Conservation (phyloP, 306 rosid genomes). For the Purshia tridentata region DNA sequence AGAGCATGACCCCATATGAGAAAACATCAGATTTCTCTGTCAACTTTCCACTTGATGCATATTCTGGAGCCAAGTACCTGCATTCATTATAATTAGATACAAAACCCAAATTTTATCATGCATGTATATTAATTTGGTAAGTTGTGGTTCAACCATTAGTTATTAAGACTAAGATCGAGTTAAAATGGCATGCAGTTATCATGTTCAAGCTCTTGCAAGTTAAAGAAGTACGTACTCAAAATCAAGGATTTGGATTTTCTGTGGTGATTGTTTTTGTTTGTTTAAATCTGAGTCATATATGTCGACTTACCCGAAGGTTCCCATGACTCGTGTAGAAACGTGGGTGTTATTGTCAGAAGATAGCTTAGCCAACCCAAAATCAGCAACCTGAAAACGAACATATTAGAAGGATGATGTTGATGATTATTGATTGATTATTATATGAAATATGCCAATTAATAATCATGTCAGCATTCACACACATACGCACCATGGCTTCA, state of each 20-base stretch:
- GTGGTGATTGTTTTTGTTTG: not conserved
- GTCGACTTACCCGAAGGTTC: slow-evolving; percentile 82
- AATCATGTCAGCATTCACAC: not conserved
- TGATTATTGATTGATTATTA: not conserved
- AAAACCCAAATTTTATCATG: not conserved
- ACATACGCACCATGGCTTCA: slow-evolving; percentile 85
- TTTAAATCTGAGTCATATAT: not conserved
- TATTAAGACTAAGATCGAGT: not conserved
- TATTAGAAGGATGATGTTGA: not conserved
- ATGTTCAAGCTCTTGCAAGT: too few species aligned
- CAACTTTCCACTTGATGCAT: slow-evolving; percentile 90
- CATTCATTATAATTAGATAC: slow-evolving; percentile 17
- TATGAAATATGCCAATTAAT: too few species aligned
- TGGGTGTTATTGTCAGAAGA: slow-evolving; percentile 77
- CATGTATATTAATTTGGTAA: not conserved
- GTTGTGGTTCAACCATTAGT: not conserved
- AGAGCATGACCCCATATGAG: slow-evolving; percentile 87
- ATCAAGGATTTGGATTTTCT: too few species aligned
- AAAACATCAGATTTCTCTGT: slow-evolving; percentile 90
- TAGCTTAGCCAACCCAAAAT: slow-evolving; percentile 88
- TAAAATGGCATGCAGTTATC: too few species aligned
- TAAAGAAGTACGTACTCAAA: too few species aligned
- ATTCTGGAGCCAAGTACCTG: slow-evolving; percentile 95
- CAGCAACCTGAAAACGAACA: slow-evolving; percentile 65
- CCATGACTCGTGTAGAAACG: slow-evolving; percentile 92